Base-by-base conservation (phyloP, 768 basidiomycete genomes). In the Pholiota molesta region DNA sequence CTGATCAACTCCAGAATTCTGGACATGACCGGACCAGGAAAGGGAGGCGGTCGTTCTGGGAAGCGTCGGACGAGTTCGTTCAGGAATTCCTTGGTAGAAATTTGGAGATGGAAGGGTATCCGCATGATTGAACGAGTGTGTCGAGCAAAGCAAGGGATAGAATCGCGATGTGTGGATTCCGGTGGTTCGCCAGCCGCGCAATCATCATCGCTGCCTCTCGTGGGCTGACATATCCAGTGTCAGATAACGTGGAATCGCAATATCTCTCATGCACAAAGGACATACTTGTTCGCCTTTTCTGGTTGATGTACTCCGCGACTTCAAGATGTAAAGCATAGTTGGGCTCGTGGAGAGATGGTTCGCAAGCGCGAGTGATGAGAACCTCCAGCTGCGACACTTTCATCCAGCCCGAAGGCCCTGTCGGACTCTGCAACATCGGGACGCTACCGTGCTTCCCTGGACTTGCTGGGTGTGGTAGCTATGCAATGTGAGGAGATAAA, bases 31-130 rank as follows among this genome's bases (percentile, higher is more conserved):
- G 94, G 90, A 2, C 94, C 92, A 0, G 94, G 94, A 73, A 96
- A 95, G 1, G 94, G 92, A 0, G 97, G 97, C 2, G 97, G 97
- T 49, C 97, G 87, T 77, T 99, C 97, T 6, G 97, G 97, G 74
- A 99, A 99, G 67, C 96, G 87, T 53, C 97, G 89, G 26, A 99
- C 97, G 72, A 99, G 89, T 73, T 99, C 97, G 76, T 99, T 99
- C 17, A 99, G 82, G 72, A 98, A 99, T 71, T 99, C 97, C 72
- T 99, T 99, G 44, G 97, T 99, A 17, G 91, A 82, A 68, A 99
- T 92, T 74, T 99, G 97, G 23, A 99, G 88, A 73, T 99, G 97
- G 61, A 99, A 91, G 0, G 89, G 77, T 99, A 99, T 74, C 97
- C 97, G 72, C 97, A 99, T 42, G 92, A 90, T 72, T 95, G 92